Base-by-base conservation (phyloP, 306 rosid genomes). In the Castanea mollissima region DNA sequence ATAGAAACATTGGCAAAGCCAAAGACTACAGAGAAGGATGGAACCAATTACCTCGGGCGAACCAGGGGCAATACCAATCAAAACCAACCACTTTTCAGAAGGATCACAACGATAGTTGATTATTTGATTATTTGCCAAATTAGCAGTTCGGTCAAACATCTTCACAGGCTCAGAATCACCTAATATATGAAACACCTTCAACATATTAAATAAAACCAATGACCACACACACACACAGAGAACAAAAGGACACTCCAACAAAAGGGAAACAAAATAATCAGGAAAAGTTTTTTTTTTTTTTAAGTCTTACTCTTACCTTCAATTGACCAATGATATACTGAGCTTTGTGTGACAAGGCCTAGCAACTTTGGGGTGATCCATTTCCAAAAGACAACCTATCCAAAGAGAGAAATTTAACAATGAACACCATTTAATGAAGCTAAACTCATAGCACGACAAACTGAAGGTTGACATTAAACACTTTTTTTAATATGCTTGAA, bases 11-110 rank as follows among this genome's bases (percentile, higher is more conserved):
- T 44, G 56, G 11, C 54, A 44, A 71, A 56, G 29, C 19, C 19
- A 56, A 55, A 58, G 80, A 77, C 15, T 15, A 19, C 75, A 63
- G 74, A 41, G 8, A 74, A 38, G 38, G 83, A 76, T 52, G 44
- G 6, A 81, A 81, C 52, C 81, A 80, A 84, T 58, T 41, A 92
- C 97, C 89, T 92, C 97, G 21, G 94, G 74, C 35, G 90, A 79
- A 76, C 97, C 97, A 31, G 94, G 94, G 79, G 94, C 93, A 83
- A 92, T 92, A 68, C 94, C 94, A 76, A 90, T 86, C 79, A 92
- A 87, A 77, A 92, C 93, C 83, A 92, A 73, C 97, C 97, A 90
- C 85, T 92, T 92, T 76, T 90, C 93, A 59, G 81, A 71, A 74
- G 93, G 92, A 83, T 92, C 97, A 73, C 88, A 85, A 57, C 94